These are phyloP conservation scores for Cyclotella sp. DNA, from an alignment of 108 stramenopile genomes.

Conservation along the genomic window DNA sequence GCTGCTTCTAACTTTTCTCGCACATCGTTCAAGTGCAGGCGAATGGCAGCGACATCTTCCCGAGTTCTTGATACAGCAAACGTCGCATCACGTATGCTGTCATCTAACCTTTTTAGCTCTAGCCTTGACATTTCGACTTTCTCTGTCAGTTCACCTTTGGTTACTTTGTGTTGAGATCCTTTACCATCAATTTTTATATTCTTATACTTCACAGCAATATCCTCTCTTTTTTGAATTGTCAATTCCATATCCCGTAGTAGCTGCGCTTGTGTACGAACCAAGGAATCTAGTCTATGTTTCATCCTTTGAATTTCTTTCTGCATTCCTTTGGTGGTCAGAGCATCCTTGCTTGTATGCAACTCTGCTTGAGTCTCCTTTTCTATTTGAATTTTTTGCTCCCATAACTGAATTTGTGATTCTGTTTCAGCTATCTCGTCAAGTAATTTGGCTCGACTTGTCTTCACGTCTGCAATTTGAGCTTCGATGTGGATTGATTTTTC, in stretches of 20 bases:
- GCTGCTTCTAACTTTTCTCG: background rate
- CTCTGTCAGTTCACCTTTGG: slow-evolving; percentile 32
- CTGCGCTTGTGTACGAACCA: slow-evolving; percentile 73
- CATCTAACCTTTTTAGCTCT: slow-evolving; percentile 16
- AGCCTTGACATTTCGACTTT: slow-evolving; percentile 14
- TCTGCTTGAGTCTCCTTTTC: slow-evolving; percentile 86
- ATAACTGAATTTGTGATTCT: slow-evolving; percentile 72
- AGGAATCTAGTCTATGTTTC: slow-evolving; percentile 69
- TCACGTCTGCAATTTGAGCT: slow-evolving; percentile 48
- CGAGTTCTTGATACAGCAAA: slow-evolving; percentile 6
- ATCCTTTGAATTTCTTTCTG: slow-evolving; percentile 88
- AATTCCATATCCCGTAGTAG: slow-evolving; percentile 81
- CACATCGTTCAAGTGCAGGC: slow-evolving; percentile 10
- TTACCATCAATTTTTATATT: slow-evolving; percentile 30
- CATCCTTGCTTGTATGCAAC: slow-evolving; percentile 74
- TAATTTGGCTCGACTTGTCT: slow-evolving; percentile 52
- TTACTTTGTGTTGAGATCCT: slow-evolving; percentile 15
- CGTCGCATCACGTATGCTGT: slow-evolving; percentile 9
- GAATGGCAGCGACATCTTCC: slow-evolving; percentile 13
- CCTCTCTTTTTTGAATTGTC: slow-evolving; percentile 77
- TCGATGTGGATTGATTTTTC: slow-evolving; percentile 49
- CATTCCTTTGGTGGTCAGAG: slow-evolving; percentile 75
- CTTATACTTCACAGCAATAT: slow-evolving; percentile 70
- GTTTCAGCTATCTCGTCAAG: slow-evolving; percentile 66
- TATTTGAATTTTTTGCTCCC: slow-evolving; percentile 88